Evolutionary conservation across 2,329 filamentous ascomycete species (phyloP).

Genomic region (Ophiostoma piceae): DNA sequence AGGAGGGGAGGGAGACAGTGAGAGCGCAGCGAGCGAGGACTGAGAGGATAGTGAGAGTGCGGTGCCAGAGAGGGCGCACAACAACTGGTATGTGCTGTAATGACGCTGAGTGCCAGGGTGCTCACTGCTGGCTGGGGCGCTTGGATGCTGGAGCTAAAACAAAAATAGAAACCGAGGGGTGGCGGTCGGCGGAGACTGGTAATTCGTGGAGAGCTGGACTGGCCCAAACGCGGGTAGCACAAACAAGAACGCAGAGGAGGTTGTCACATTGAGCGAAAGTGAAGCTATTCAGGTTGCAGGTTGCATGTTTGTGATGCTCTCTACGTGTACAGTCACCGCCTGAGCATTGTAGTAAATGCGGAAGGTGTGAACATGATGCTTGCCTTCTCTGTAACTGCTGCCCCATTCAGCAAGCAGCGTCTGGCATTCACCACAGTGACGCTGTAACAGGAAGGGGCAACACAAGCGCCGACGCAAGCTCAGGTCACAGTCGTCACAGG

Average conservation of each 20-base stretch:
- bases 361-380: neutral
- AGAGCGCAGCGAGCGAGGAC: neutral
- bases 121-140: neutral
- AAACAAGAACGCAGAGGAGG: neutral
- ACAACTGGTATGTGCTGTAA: constrained; percentile 7
- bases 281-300: constrained; percentile 2
- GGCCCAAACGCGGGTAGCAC: constrained; percentile 7
- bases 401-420: neutral
- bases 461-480: neutral
- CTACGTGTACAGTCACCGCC: neutral
- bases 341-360: neutral
- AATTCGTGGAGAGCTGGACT: constrained; percentile 6
- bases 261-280: neutral
- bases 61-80: neutral
- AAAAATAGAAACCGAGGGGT: constrained; percentile 24
- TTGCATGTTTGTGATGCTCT: neutral
- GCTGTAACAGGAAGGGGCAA: constrained; percentile 12
- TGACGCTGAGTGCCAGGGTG: neutral
- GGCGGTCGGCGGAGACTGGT: constrained; percentile 3
- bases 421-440: neutral
- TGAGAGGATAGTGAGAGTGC: neutral
- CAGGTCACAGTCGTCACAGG: neutral
- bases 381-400: neutral
- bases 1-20: constrained; percentile 6
- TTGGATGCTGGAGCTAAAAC: constrained; percentile 17